phyloP scores from a whole-genome alignment of 2,329 filamentous ascomycete species.

The Fusarium papillatum region DNA sequence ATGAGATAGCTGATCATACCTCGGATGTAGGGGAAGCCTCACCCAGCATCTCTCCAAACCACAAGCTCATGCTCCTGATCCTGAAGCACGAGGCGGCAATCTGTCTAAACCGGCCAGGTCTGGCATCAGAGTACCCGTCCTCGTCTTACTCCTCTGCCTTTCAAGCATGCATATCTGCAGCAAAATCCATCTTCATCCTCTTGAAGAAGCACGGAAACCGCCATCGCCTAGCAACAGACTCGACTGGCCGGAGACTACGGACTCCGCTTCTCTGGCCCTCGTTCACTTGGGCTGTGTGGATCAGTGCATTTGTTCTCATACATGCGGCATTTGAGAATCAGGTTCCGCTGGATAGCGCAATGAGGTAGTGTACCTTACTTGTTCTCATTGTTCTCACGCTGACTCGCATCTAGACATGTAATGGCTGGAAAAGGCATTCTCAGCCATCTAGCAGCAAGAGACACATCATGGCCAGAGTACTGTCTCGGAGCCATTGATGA shows the following conservation, averaged over 20 bases:
- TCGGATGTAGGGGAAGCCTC: constrained; percentile 9
- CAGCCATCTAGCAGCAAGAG: constrained; percentile 43
- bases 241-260: constrained; percentile 13
- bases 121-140: constrained; percentile 59
- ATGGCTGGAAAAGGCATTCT: constrained; percentile 46
- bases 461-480: constrained; percentile 52
- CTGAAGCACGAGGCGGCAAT: constrained; percentile 65
- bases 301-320: constrained; percentile 64
- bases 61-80: constrained; percentile 57
- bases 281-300: constrained; percentile 67
- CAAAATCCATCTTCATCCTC: constrained; percentile 59
- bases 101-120: constrained; percentile 62
- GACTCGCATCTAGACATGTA: constrained; percentile 39
- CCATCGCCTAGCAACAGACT: constrained; percentile 22
- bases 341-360: constrained; percentile 51
- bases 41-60: constrained; percentile 46
- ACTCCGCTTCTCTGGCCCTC: constrained; percentile 62
- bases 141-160: constrained; percentile 61
- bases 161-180: constrained; percentile 65
- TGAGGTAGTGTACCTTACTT: constrained; percentile 48
- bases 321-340: constrained; percentile 63
- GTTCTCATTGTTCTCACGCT: fast-evolving
- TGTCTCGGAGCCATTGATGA: constrained; percentile 50
- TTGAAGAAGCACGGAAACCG: constrained; percentile 48
- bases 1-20: constrained; percentile 35